Conservation (phyloP, 768 basidiomycete species). For the Russula sp. region DNA sequence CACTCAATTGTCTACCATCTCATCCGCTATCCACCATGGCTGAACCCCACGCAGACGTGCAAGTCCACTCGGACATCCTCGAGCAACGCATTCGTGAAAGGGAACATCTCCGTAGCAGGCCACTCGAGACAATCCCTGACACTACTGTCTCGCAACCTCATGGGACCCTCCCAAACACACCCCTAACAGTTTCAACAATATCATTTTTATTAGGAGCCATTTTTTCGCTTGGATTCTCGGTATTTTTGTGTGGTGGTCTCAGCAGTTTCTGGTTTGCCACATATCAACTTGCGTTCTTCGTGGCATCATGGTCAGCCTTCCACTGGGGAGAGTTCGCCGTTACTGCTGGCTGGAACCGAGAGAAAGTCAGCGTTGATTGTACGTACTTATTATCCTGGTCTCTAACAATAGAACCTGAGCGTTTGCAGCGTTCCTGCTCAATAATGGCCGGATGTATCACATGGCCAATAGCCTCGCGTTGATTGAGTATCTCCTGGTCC, state of each 20-base stretch:
- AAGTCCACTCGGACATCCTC: slow-evolving; percentile 34
- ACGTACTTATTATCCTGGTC: slow-evolving; percentile 38
- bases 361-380: slow-evolving; percentile 93
- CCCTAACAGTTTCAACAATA: slow-evolving; percentile 69
- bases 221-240: slow-evolving; percentile 57
- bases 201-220: slow-evolving; percentile 81
- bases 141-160: slow-evolving; percentile 38
- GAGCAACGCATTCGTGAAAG: slow-evolving; percentile 49
- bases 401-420: slow-evolving; percentile 8
- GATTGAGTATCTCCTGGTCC: slow-evolving; percentile 70
- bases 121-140: slow-evolving; percentile 57
- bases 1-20: slow-evolving; percentile 1
- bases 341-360: slow-evolving; percentile 92
- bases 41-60: slow-evolving; percentile 3
- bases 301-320: slow-evolving; percentile 80
- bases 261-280: slow-evolving; percentile 57
- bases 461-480: slow-evolving; percentile 77
- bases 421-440: slow-evolving; percentile 79
- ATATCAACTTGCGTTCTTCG: slow-evolving; percentile 77
- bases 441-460: slow-evolving; percentile 86
- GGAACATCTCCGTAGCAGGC: slow-evolving; percentile 34
- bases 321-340: slow-evolving; percentile 95
- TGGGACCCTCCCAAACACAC: slow-evolving; percentile 85
- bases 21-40: slow-evolving; percentile 7
- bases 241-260: slow-evolving; percentile 50